Conservation (phyloP, 1,139 yeast species). For the Diutina rugosa region DNA sequence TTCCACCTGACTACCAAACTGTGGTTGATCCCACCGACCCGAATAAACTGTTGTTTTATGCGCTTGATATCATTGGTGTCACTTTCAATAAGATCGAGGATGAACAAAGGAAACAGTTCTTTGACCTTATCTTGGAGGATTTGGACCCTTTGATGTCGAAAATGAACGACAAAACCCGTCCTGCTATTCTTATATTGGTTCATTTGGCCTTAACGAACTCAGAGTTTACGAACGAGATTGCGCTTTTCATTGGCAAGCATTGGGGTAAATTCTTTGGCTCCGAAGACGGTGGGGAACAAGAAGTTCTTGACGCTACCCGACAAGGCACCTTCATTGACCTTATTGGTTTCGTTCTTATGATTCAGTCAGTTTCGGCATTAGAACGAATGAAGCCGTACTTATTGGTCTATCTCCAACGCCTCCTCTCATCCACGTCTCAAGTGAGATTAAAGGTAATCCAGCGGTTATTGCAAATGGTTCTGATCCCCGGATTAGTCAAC, state of each 20-base stretch:
- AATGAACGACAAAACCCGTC: background rate
- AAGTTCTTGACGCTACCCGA: background rate
- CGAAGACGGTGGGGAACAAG: background rate
- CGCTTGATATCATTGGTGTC: slow-evolving; percentile 10
- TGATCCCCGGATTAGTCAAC: background rate
- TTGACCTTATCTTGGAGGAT: background rate
- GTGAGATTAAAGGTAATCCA: background rate
- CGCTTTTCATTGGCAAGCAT: background rate
- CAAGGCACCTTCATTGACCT: background rate
- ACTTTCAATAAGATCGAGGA: background rate
- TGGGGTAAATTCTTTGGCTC: background rate
- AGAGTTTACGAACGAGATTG: background rate
- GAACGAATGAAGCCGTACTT: background rate
- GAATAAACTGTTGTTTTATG: slow-evolving; percentile 26
- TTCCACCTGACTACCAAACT: slow-evolving; percentile 7
- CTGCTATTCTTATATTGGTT: background rate
- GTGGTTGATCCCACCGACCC: slow-evolving; percentile 25
- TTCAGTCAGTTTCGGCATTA: background rate
- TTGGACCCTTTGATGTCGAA: slow-evolving; percentile 1
- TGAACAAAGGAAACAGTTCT: background rate
- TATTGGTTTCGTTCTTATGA: background rate
- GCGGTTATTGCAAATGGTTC: background rate
- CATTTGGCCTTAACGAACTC: background rate
- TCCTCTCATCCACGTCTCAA: background rate
- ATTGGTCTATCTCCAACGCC: background rate